A percentile compares a stretch with the other conserved stretches of the same genome.
phyloP scores from a whole-genome alignment of 1,139 yeast genomes.

The Debaryomyces sp. region DNA sequence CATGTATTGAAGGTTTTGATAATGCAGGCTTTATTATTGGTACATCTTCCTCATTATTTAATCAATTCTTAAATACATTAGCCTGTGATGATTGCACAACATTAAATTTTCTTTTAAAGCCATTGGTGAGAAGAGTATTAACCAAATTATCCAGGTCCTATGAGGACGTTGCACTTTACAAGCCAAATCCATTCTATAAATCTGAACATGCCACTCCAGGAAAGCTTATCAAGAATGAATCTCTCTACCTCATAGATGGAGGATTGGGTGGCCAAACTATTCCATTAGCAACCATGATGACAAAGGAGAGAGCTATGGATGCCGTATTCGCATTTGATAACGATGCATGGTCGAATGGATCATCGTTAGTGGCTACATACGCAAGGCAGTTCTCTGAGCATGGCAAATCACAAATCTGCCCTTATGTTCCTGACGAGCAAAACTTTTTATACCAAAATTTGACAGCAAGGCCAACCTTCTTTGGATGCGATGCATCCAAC shows the following conservation, averaged over 20 bases:
- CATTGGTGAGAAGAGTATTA: slow-evolving; percentile 48
- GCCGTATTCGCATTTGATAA: slow-evolving; percentile 42
- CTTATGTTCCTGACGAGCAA: slow-evolving; percentile 72
- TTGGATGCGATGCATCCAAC: slow-evolving; percentile 47
- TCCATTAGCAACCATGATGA: slow-evolving; percentile 39
- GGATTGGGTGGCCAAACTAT: slow-evolving; percentile 44
- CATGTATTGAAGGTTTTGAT: slow-evolving; percentile 70
- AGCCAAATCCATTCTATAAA: slow-evolving; percentile 55
- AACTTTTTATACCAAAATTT: slow-evolving; percentile 52
- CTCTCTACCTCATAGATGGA: slow-evolving; percentile 45
- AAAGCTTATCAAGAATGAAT: slow-evolving; percentile 31
- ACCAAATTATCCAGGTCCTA: slow-evolving; percentile 41
- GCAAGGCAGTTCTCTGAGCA: slow-evolving; percentile 63
- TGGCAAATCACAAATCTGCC: slow-evolving; percentile 65
- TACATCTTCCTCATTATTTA: slow-evolving; percentile 78
- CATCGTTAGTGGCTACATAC: slow-evolving; percentile 46
- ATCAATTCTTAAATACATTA: slow-evolving; percentile 63
- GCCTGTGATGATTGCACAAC: slow-evolving; percentile 50
- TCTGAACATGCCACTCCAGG: slow-evolving; percentile 40
- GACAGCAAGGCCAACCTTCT: slow-evolving; percentile 46
- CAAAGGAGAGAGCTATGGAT: slow-evolving; percentile 39
- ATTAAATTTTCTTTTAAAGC: slow-evolving; percentile 50
- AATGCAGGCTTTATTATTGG: slow-evolving; percentile 79
- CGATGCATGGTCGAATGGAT: slow-evolving; percentile 35
- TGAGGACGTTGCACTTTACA: slow-evolving; percentile 43